Base-by-base conservation (phyloP, 257 asterid species). In the Coffea eugenioides region DNA sequence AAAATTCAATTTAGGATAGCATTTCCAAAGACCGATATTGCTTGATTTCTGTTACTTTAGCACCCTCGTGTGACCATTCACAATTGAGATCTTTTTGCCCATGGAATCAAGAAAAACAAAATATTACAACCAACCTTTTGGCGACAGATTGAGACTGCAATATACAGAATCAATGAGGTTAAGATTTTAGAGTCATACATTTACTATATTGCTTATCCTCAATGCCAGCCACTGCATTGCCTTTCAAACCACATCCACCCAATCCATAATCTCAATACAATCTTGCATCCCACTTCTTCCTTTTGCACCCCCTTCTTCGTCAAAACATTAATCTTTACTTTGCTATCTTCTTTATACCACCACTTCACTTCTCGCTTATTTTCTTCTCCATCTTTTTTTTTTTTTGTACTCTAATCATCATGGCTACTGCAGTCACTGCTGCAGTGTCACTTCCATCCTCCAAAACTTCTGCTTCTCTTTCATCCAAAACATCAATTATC, bases 381-480 rank as follows among this genome's bases (percentile, higher is more conserved):
- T 48, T 69, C n/a, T 73, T 67, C 73, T 8, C 41, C 78, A 69
- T 79, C 23, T 23, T 56, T 78, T 77, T 48, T 45, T 62, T 69
- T 56, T 73, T 76, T 71, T 31, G 14, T 41, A 21, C 27, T n/a
- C 8, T 31, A 65, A 46, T 59, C 66, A 79, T 81, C 79, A 95
- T 95, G 99, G 97, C 98, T 84, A 85, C 99, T 87, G 93, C 98
- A 79, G 92, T 93, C 45, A 93, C 91, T 83, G 97, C 99, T 80
- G 97, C 99, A 85, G 97, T 92, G 70, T 87, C 97, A 79, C 94
- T 93, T 76, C 92, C 98, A 61, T 88, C 99, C 57, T 76, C 99
- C 79, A 88, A 90, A 71, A 87, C 97, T 54, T 87, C 97, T 64
- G 21, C 92, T 76, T 86, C 94, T 79, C 90, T 92, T 70, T 7